These are phyloP conservation scores for Astrothelium macrocarpum DNA, from an alignment of 495 filamentous ascomycete genomes.

Conservation along the genomic window DNA sequence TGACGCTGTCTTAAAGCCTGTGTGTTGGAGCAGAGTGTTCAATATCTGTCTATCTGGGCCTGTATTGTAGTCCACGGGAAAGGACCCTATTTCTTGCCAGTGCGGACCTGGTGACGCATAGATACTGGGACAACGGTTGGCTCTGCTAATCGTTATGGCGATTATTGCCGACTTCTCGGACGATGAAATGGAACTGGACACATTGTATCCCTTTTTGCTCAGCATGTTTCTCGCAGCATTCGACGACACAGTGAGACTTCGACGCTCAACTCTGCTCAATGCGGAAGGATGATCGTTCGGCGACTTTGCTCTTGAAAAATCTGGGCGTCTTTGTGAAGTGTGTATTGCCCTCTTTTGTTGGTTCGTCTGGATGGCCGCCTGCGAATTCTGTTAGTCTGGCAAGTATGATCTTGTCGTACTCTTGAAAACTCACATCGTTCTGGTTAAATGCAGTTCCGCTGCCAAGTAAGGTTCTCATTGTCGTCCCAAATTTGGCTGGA, in stretches of 20 bases:
- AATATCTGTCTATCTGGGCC: constrained; percentile 32
- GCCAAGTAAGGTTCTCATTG: constrained; percentile 51
- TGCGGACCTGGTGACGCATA: constrained; percentile 41
- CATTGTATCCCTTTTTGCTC: constrained; percentile 40
- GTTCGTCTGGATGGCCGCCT: not conserved
- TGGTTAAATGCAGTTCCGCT: constrained; percentile 9
- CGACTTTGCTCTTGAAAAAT: not conserved
- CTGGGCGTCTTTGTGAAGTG: constrained; percentile 14
- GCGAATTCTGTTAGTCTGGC: not conserved
- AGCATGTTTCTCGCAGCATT: constrained; percentile 37
- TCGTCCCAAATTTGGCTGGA: constrained; percentile 67
- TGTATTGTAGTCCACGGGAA: constrained; percentile 52
- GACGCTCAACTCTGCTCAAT: not conserved
- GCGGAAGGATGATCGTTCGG: not conserved
- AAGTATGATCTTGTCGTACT: not conserved
- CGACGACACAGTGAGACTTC: not conserved
- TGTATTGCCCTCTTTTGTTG: constrained; percentile 25
- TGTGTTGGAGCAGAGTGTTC: constrained; percentile 29
- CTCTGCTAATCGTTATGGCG: constrained; percentile 57
- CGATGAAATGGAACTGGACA: constrained; percentile 36
- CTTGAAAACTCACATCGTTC: not conserved
- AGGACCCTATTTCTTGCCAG: constrained; percentile 19
- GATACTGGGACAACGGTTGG: constrained; percentile 54
- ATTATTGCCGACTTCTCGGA: constrained; percentile 40
- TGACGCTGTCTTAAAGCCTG: constrained; percentile 19